These are phyloP conservation scores for Naganishia antarctica DNA, from an alignment of 768 basidiomycete species.

Conservation along the genomic window DNA sequence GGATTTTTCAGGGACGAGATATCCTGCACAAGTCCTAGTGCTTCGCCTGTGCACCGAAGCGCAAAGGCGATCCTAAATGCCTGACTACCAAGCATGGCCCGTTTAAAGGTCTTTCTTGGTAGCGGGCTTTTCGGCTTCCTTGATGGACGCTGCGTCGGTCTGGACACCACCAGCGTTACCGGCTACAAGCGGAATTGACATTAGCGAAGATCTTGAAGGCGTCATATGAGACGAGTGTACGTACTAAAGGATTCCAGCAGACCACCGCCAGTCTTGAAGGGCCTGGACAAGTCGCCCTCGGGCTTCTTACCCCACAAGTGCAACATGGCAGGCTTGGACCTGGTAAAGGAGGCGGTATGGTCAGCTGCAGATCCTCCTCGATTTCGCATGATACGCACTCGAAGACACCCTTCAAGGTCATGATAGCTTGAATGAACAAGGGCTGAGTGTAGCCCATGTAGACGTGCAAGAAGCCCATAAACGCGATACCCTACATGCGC, in stretches of 20 bases:
- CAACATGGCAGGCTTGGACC: slow-evolving; percentile 55
- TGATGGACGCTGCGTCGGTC: slow-evolving; percentile 78
- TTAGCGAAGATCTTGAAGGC: slow-evolving; percentile 35
- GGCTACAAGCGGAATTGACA: slow-evolving; percentile 8
- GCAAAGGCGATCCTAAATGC: no score
- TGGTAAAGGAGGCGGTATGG: neutral
- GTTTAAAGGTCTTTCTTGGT: slow-evolving; percentile 68
- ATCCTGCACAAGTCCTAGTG: neutral
- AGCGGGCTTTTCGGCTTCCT: slow-evolving; percentile 81
- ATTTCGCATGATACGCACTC: slow-evolving; percentile 81
- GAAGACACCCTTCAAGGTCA: slow-evolving; percentile 86
- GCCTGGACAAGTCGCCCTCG: slow-evolving; percentile 80
- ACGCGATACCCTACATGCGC: slow-evolving; percentile 59
- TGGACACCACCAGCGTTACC: slow-evolving; percentile 59
- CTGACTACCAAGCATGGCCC: no score
- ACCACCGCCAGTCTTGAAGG: slow-evolving; percentile 69
- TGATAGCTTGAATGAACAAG: slow-evolving; percentile 87
- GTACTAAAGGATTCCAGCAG: slow-evolving; percentile 49
- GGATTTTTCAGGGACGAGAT: no score
- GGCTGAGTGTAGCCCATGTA: slow-evolving; percentile 96
- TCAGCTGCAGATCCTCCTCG: neutral
- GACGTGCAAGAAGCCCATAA: slow-evolving; percentile 87
- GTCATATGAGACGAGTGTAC: slow-evolving; percentile 52
- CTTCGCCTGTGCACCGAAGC: no score
- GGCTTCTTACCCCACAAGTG: slow-evolving; percentile 73